Conservation (phyloP, 2,329 filamentous ascomycete genomes). For the Septoria linicola region DNA sequence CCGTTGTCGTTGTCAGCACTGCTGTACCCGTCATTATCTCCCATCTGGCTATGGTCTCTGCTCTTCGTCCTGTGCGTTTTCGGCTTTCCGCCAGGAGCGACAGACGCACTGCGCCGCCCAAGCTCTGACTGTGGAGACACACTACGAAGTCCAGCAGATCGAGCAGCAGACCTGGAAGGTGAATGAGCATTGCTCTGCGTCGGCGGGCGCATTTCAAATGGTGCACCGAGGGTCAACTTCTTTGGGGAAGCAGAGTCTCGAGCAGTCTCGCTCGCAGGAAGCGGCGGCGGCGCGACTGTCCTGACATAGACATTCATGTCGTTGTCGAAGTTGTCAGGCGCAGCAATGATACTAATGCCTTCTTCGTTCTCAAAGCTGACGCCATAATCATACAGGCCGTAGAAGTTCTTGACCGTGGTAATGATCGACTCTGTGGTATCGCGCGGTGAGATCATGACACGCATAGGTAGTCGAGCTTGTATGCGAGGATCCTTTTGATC, state of each 20-base stretch:
- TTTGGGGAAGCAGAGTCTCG: slow-evolving; percentile 45
- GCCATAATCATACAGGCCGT: slow-evolving; percentile 85
- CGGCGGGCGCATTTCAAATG: slow-evolving; percentile 63
- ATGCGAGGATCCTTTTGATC: slow-evolving; percentile 38
- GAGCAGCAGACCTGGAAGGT: slow-evolving; percentile 66
- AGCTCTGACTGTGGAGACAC: slow-evolving; percentile 68
- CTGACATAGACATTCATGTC: slow-evolving; percentile 93
- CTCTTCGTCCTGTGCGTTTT: slow-evolving; percentile 56
- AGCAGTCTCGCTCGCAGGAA: slow-evolving; percentile 25
- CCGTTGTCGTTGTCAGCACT: slow-evolving; percentile 80
- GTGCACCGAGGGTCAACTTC: slow-evolving; percentile 61
- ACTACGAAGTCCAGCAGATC: slow-evolving; percentile 73
- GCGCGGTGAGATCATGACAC: slow-evolving; percentile 88
- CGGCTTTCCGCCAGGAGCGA: slow-evolving; percentile 56
- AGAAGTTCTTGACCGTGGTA: slow-evolving; percentile 98
- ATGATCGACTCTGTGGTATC: slow-evolving; percentile 98
- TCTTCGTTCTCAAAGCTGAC: slow-evolving; percentile 93
- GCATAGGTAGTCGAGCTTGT: slow-evolving; percentile 72
- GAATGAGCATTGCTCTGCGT: slow-evolving; percentile 61
- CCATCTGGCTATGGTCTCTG: slow-evolving; percentile 53
- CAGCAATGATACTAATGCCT: slow-evolving; percentile 87
- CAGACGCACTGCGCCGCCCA: slow-evolving; percentile 75
- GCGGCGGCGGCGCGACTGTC: slow-evolving; percentile 31
- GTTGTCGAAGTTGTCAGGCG: slow-evolving; percentile 91
- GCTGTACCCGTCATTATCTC: slow-evolving; percentile 75